Evolutionary conservation across 192 early-diverging fungal species (phyloP).

Genomic region (Coemansia sp.): DNA sequence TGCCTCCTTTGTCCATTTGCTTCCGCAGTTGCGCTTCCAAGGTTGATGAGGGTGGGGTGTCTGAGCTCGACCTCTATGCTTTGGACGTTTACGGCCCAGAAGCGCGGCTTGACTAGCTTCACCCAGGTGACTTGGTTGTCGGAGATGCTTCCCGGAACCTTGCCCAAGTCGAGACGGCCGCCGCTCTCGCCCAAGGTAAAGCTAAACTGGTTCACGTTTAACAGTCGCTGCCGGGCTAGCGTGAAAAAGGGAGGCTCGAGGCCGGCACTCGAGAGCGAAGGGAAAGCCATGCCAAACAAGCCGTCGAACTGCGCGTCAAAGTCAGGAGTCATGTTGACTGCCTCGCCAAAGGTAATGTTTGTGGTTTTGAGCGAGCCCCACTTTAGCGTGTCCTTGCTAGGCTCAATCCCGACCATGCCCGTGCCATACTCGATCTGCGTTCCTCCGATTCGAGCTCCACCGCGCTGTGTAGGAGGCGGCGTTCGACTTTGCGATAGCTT

Average conservation of each 20-base stretch:
- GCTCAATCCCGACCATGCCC: slow-evolving; percentile 43
- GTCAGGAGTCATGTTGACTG: slow-evolving; percentile 41
- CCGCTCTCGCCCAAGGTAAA: slow-evolving; percentile 37
- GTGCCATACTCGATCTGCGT: slow-evolving; percentile 45
- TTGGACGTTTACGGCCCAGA: slow-evolving; percentile 43
- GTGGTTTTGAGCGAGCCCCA: slow-evolving; percentile 34
- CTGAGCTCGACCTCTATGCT: slow-evolving; percentile 18
- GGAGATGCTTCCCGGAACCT: not conserved
- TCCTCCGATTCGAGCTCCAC: not conserved
- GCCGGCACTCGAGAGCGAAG: slow-evolving; percentile 40
- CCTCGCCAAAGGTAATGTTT: slow-evolving; percentile 49
- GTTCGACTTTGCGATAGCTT: not conserved
- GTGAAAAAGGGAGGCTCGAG: slow-evolving; percentile 46
- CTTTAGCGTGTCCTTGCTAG: slow-evolving; percentile 28
- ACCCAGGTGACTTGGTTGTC: slow-evolving; percentile 18
- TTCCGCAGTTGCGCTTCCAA: not conserved
- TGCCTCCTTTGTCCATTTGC: not conserved
- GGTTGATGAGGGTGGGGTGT: not conserved
- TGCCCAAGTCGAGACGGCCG: slow-evolving; percentile 46
- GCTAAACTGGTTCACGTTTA: slow-evolving; percentile 55
- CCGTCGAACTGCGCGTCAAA: slow-evolving; percentile 54
- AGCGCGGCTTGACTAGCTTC: slow-evolving; percentile 40
- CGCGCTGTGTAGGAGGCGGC: not conserved
- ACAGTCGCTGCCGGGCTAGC: slow-evolving; percentile 16
- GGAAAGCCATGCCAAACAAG: slow-evolving; percentile 51